Percentiles rank a stretch among this genome's conserved stretches.
Evolutionary conservation across 768 basidiomycete genomes (phyloP).

Genomic region (Leccinum broughii): DNA sequence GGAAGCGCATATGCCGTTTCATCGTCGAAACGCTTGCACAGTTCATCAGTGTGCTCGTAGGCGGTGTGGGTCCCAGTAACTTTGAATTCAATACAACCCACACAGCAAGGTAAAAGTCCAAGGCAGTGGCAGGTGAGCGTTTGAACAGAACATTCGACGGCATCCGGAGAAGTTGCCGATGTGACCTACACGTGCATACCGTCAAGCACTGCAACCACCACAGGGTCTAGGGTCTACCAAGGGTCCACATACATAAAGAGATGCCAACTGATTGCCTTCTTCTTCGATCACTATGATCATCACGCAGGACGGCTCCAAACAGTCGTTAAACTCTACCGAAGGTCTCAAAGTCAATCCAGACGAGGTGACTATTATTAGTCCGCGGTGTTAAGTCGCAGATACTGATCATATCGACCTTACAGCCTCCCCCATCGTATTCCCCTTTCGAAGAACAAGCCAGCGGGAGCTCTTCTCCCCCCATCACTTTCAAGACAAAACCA

Average conservation of each 20-base stretch:
- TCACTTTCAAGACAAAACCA: slow-evolving; percentile 27
- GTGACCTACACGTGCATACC: too few relatives aligned
- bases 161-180: too few relatives aligned
- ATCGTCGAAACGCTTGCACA: background rate
- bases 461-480: background rate
- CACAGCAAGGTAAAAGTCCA: too few relatives aligned
- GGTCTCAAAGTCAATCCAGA: background rate
- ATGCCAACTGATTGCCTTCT: background rate
- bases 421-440: slow-evolving; percentile 31
- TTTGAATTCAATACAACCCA: background rate
- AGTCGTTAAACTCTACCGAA: background rate
- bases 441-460: background rate
- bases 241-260: background rate
- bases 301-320: slow-evolving; percentile 1
- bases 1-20: background rate
- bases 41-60: background rate
- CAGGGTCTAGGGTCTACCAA: background rate
- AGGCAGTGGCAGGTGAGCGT: too few relatives aligned
- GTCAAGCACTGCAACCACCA: too few relatives aligned
- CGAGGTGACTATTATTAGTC: slow-evolving; percentile 5
- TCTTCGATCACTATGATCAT: slow-evolving; percentile 9
- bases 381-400: background rate
- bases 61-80: background rate
- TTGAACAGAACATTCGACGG: too few relatives aligned
- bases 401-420: background rate